phyloP scores from a whole-genome alignment of 495 filamentous ascomycete genomes.

The Podospora anserina region DNA sequence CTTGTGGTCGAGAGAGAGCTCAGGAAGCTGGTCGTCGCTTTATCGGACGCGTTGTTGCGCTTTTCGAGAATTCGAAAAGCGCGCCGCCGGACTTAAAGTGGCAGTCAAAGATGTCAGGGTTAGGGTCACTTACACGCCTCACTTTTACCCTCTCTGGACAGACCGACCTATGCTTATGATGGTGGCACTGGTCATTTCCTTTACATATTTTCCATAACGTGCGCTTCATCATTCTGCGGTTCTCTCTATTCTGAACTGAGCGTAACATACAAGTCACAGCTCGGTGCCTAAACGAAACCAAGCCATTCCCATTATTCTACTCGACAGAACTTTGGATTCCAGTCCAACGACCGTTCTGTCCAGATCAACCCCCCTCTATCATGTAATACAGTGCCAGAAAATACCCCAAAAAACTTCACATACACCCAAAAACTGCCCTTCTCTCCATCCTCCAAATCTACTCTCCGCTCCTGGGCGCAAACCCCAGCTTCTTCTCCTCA shows the following conservation, averaged over 20 bases:
- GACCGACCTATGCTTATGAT: too few relatives aligned
- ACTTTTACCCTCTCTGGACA: neutral
- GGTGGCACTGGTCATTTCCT: too few relatives aligned
- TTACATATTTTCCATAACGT: too few relatives aligned
- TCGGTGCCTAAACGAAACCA: neutral
- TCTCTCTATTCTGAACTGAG: neutral
- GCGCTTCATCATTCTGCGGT: neutral
- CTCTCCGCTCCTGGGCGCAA: conserved; percentile 47
- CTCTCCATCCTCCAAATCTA: neutral
- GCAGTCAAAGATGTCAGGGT: neutral
- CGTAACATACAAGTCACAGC: neutral
- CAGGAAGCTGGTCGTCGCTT: neutral
- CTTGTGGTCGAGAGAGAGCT: neutral
- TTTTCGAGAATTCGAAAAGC: neutral
- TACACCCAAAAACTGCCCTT: neutral
- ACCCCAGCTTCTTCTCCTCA: conserved; percentile 53
- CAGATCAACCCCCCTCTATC: neutral
- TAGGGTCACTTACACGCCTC: conserved; percentile 3
- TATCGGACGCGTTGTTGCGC: conserved; percentile 2
- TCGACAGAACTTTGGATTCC: neutral
- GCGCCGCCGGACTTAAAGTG: neutral
- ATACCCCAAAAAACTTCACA: neutral
- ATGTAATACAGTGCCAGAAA: neutral
- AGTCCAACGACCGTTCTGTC: neutral
- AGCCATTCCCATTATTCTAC: neutral